phyloP scores from a whole-genome alignment of 23 red algal species.

The Gracilaria caudata region DNA sequence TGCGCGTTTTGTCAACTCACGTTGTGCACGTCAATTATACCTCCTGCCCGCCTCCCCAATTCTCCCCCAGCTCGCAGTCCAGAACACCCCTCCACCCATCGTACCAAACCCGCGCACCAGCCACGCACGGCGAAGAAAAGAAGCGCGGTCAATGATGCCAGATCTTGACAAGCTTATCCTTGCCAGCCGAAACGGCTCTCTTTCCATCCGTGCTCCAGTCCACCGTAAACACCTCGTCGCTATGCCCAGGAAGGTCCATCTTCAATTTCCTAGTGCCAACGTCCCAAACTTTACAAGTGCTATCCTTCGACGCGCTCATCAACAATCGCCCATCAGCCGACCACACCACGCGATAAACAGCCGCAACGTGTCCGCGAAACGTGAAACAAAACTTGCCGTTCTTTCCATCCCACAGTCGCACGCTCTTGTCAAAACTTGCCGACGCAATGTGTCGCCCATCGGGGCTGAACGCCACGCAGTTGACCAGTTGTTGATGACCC shows the following conservation, averaged over 20 bases:
- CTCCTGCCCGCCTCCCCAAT: no score
- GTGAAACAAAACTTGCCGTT: constrained; percentile 80
- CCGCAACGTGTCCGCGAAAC: constrained; percentile 88
- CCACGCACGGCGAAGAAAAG: background rate
- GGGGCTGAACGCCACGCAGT: constrained; percentile 89
- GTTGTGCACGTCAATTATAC: no score
- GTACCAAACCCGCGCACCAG: no score
- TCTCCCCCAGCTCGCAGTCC: no score
- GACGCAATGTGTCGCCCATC: constrained; percentile 89
- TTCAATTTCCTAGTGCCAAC: constrained; percentile 66
- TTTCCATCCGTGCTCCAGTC: constrained; percentile 96
- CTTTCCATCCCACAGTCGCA: constrained; percentile 88
- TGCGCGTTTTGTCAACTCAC: no score
- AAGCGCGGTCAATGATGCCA: constrained; percentile 79
- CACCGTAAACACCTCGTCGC: constrained; percentile 95
- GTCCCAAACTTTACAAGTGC: constrained; percentile 94
- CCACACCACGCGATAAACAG: constrained; percentile 92
- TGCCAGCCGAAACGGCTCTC: constrained; percentile 77
- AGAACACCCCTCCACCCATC: no score
- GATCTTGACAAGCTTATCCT: constrained; percentile 93
- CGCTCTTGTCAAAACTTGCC: constrained; percentile 92
- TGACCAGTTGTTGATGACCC: constrained; percentile 99
- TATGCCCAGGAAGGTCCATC: constrained; percentile 91
- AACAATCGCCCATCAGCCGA: constrained; percentile 88
- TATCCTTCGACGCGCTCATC: constrained; percentile 85